These are phyloP conservation scores for Rubroshorea leprosula DNA, from an alignment of 345 rosid species.

Conservation along the genomic window DNA sequence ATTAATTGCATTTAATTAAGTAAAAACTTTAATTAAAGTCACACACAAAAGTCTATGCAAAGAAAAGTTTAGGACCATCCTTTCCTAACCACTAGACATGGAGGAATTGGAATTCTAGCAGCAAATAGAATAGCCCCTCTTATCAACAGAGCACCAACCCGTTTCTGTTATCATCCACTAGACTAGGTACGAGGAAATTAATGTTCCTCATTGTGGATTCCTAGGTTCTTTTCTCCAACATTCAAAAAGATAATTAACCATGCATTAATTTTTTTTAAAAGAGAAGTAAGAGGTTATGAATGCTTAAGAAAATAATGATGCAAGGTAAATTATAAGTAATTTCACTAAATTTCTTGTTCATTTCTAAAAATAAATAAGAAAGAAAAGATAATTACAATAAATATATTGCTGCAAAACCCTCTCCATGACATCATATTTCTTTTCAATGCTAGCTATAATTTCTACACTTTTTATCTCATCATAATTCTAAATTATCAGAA, in stretches of 20 bases:
- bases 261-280: no score
- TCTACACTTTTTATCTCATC: neutral
- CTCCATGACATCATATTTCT: neutral
- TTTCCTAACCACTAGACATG: neutral
- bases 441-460: no score
- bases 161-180: conserved; percentile 9
- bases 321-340: neutral
- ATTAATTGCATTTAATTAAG: neutral
- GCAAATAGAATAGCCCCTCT: neutral
- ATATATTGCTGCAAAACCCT: neutral
- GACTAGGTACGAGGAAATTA: conserved; percentile 29
- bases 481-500: conserved; percentile 30
- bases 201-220: neutral
- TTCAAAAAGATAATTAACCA: no score
- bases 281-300: no score
- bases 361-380: conserved; percentile 9
- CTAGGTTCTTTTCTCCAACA: neutral
- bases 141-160: conserved; percentile 22
- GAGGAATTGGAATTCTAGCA: conserved; percentile 5
- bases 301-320: neutral
- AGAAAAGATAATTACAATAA: neutral
- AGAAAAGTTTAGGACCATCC: neutral
- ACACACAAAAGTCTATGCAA: neutral
- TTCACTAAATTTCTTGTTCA: conserved; percentile 14
- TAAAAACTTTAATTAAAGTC: neutral